Conservation (phyloP, 2,329 filamentous ascomycete species). For the Dactylonectria estremocensis region DNA sequence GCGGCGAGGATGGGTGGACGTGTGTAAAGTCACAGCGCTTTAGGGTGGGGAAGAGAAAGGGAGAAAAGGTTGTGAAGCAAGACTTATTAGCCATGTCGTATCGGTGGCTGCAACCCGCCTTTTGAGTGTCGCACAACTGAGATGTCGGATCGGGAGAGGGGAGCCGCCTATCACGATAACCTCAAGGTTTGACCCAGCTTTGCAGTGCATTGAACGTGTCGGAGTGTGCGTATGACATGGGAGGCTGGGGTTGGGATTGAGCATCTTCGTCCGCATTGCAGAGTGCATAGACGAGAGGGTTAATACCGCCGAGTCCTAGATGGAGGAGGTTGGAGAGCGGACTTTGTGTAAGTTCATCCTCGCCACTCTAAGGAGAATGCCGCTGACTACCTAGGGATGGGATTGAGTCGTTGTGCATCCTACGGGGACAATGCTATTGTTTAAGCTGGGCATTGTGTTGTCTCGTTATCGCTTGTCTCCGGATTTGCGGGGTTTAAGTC, state of each 20-base stretch:
- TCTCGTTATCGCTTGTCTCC: neutral
- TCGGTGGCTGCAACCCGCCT: neutral
- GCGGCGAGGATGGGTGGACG: neutral
- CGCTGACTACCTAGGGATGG: neutral
- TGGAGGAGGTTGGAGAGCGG: slow-evolving; percentile 1
- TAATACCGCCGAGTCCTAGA: neutral
- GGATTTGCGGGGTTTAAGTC: neutral
- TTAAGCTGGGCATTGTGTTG: neutral
- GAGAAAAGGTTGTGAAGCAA: slow-evolving; percentile 8
- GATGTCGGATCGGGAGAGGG: slow-evolving; percentile 21
- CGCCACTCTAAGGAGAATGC: too few species aligned
- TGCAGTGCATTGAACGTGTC: slow-evolving; percentile 6
- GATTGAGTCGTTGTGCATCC: neutral
- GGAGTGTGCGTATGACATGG: slow-evolving; percentile 5
- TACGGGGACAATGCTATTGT: neutral
- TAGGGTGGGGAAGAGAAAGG: neutral
- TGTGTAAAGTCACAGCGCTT: neutral
- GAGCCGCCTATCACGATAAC: slow-evolving; percentile 22
- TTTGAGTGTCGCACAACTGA: slow-evolving; percentile 15
- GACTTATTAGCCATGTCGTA: slow-evolving; percentile 16
- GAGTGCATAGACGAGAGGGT: neutral
- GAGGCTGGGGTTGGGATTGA: slow-evolving; percentile 1
- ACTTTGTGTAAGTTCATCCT: slow-evolving; percentile 1
- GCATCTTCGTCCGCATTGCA: slow-evolving; percentile 4
- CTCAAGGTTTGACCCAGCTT: slow-evolving; percentile 28